Evolutionary conservation across 768 basidiomycete genomes (phyloP), one percentile per base, ranked within the genome.

Genomic region (Kwoniella dejecticola): DNA sequence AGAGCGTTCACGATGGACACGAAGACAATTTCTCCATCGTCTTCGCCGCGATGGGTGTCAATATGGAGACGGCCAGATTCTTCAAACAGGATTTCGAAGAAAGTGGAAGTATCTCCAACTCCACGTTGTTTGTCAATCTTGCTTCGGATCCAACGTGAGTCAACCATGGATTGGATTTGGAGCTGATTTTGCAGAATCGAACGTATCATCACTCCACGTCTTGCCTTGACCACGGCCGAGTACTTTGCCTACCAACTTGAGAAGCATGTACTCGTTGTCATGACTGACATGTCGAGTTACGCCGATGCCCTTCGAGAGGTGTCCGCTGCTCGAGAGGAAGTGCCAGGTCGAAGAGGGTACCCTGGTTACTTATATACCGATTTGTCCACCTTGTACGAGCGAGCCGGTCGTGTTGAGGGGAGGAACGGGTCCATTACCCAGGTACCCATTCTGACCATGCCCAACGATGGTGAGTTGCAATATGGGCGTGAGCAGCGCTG

Each of bases 11-110:
- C 75, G 96, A 99, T 76, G 95, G 93, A 57, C 95, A 98, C 81
- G 95, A 96, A 83, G 95, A 99, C 82, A 99, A 99, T 81, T 99
- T 99, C 85, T 95, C 92, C 48, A 94, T 99, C 75, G 96, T 98
- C 48, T 99, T 98, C 78, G 96, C 94, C 58, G 96, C 96, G 40
- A 98, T 99, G 96, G 96, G 96, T 85, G 96, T 95, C 62, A 99
- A 99, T 83, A 96, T 96, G 93, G 96, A 99, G 81, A 98, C 96
- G 5, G 96, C 96, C 48, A 87, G 95, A 54, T 99, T 96, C 84
- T 99, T 99, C 89, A 94, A 95, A 81, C 90, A 94, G 78, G 96
- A 99, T 82, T 98, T 98, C 78, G 94, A 98, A 81, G 95, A 96
- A 74, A 97, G 96, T 77, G 96, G 96, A 55, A 90, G 88, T 83